These are phyloP conservation scores for Cryptosporidium sp. DNA, from an alignment of 169 alveolate genomes.

Conservation along the genomic window DNA sequence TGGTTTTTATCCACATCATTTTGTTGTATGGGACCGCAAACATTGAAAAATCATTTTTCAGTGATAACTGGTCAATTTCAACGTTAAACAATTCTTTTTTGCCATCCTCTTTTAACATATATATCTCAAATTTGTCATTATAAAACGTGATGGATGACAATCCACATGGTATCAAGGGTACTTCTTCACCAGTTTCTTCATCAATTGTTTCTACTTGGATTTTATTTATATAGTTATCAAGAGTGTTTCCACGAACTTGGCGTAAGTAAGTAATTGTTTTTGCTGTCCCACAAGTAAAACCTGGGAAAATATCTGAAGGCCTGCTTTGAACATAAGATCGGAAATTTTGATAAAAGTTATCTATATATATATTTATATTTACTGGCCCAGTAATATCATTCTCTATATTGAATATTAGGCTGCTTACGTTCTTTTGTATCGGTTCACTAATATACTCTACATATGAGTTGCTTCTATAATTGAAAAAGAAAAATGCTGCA, in stretches of 20 bases:
- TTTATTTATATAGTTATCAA: conserved; percentile 25
- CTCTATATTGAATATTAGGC: conserved; percentile 3
- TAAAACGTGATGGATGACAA: conserved; percentile 47
- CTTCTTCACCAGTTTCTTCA: neutral
- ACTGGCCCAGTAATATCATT: conserved; percentile 45
- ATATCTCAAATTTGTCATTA: conserved; percentile 62
- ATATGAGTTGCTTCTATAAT: conserved; percentile 25
- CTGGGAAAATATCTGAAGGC: conserved; percentile 72
- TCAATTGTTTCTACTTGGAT: neutral
- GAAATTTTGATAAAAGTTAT: conserved; percentile 64
- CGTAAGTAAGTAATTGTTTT: conserved; percentile 39
- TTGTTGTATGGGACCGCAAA: conserved; percentile 69
- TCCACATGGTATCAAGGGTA: conserved; percentile 66
- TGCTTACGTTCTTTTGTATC: conserved; percentile 22
- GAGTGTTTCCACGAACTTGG: conserved; percentile 51
- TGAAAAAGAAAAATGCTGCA: conserved; percentile 46
- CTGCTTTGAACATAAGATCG: conserved; percentile 74
- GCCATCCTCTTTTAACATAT: neutral
- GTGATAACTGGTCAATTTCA: conserved; percentile 2
- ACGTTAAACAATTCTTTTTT: conserved; percentile 18
- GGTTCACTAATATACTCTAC: conserved; percentile 53
- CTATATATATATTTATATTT: conserved; percentile 46
- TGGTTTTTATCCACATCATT: conserved; percentile 66
- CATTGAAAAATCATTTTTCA: conserved; percentile 60
- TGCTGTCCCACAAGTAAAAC: conserved; percentile 70